Percentiles rank a stretch among this genome's conserved stretches.
phyloP scores from a whole-genome alignment of 768 basidiomycete species.

The Pleurotus pulmonarius region DNA sequence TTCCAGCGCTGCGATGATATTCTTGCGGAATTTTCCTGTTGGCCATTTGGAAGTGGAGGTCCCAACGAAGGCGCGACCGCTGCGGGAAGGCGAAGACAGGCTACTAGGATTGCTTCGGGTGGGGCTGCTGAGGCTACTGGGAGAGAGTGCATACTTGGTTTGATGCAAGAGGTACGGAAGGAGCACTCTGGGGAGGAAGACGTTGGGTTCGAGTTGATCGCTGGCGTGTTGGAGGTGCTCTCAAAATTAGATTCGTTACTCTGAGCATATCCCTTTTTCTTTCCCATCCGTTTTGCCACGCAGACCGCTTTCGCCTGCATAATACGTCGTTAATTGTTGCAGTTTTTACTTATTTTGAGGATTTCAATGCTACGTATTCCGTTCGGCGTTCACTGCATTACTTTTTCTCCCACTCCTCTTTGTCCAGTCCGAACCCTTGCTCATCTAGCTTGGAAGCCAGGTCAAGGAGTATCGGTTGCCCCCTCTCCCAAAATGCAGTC shows the following conservation, averaged over 20 bases:
- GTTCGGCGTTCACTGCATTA: background rate
- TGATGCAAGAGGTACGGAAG: slow-evolving; percentile 69
- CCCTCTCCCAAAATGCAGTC: slow-evolving; percentile 20
- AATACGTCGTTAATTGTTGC: background rate
- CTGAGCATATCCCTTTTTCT: slow-evolving; percentile 23
- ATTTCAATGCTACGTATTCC: background rate
- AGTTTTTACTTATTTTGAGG: background rate
- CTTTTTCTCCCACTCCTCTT: slow-evolving; percentile 12
- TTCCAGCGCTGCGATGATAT: slow-evolving; percentile 94
- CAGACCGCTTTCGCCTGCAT: background rate
- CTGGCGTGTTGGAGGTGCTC: slow-evolving; percentile 90
- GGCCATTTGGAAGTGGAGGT: slow-evolving; percentile 70
- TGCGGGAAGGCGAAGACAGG: slow-evolving; percentile 32
- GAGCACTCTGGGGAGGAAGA: slow-evolving; percentile 75
- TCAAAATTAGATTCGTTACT: slow-evolving; percentile 88
- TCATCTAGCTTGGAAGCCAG: slow-evolving; percentile 20
- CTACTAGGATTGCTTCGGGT: slow-evolving; percentile 53
- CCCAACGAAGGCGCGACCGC: slow-evolving; percentile 18
- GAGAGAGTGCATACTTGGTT: slow-evolving; percentile 67
- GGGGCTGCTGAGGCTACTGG: slow-evolving; percentile 41
- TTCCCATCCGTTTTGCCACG: slow-evolving; percentile 2
- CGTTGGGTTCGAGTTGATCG: slow-evolving; percentile 84
- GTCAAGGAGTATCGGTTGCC: slow-evolving; percentile 20
- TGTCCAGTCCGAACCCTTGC: slow-evolving; percentile 20
- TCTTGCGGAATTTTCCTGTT: slow-evolving; percentile 82